Percentiles rank a stretch among this genome's conserved stretches.
Evolutionary conservation across 306 rosid species (phyloP).

Genomic region (Argentina anserina): DNA sequence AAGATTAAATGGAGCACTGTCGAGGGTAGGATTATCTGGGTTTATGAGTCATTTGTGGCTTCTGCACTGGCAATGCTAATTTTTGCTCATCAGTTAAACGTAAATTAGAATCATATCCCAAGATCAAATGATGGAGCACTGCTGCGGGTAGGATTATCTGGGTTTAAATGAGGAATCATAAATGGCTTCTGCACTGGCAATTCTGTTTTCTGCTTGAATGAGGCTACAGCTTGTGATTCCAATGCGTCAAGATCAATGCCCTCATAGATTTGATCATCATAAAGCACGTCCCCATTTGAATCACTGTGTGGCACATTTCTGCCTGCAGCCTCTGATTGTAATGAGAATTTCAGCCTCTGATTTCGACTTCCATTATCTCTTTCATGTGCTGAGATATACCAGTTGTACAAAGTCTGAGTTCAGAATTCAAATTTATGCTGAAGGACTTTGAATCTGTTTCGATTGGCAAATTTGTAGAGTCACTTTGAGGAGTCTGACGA

Average conservation of each 20-base stretch:
- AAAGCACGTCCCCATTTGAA: slow-evolving; percentile 31
- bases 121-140: slow-evolving; percentile 81
- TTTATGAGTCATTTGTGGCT: no score
- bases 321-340: slow-evolving; percentile 36
- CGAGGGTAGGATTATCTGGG: no score
- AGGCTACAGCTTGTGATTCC: slow-evolving; percentile 76
- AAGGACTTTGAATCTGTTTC: slow-evolving; percentile 31
- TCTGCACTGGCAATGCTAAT: no score
- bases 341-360: slow-evolving; percentile 47
- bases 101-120: slow-evolving; percentile 48
- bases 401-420: slow-evolving; percentile 36
- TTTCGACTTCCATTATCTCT: slow-evolving; percentile 39
- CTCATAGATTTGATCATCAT: slow-evolving; percentile 68
- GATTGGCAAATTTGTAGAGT: slow-evolving; percentile 34
- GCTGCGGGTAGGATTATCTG: slow-evolving; percentile 21
- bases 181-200: slow-evolving; percentile 35
- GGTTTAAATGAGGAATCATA: slow-evolving; percentile 28
- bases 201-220: slow-evolving; percentile 57
- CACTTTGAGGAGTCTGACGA: slow-evolving; percentile 34
- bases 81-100: no score
- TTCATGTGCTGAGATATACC: slow-evolving; percentile 24
- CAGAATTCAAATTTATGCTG: slow-evolving; percentile 27
- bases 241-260: slow-evolving; percentile 71
- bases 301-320: slow-evolving; percentile 27
- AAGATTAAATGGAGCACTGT: no score